Evolutionary conservation across 192 early-diverging fungal genomes (phyloP).

Genomic region (Allomyces macrogynus): DNA sequence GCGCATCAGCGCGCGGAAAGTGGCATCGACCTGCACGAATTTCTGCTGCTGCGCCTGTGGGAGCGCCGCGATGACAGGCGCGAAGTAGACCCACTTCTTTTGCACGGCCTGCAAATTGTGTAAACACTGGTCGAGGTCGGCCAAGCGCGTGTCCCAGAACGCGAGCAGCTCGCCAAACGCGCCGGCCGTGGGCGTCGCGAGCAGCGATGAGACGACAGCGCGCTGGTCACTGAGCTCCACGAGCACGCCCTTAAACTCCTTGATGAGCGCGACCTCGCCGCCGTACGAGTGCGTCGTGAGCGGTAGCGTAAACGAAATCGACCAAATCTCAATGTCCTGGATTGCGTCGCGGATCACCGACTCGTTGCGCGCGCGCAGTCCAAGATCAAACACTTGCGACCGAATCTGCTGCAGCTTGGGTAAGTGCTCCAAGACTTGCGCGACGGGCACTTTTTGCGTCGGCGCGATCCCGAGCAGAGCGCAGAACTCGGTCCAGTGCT

Average conservation of each 20-base stretch:
- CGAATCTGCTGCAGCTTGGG: slow-evolving; percentile 74
- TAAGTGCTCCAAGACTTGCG: slow-evolving; percentile 62
- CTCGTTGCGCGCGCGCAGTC: slow-evolving; percentile 87
- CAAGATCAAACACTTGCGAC: slow-evolving; percentile 57
- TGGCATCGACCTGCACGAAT: slow-evolving; percentile 89
- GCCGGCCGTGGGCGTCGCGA: slow-evolving; percentile 87
- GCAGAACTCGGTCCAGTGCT: background rate
- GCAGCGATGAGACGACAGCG: slow-evolving; percentile 87
- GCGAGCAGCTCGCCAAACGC: slow-evolving; percentile 93
- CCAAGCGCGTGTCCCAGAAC: slow-evolving; percentile 89
- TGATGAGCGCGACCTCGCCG: slow-evolving; percentile 37
- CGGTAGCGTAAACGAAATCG: slow-evolving; percentile 81
- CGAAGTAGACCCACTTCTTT: slow-evolving; percentile 98
- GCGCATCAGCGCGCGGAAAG: slow-evolving; percentile 96
- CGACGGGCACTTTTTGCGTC: background rate
- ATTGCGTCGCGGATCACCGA: slow-evolving; percentile 98
- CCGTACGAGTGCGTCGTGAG: slow-evolving; percentile 82
- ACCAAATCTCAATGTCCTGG: slow-evolving; percentile 69
- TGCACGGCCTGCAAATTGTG: slow-evolving; percentile 99
- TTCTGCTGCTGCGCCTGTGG: slow-evolving; percentile 80
- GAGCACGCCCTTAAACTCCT: slow-evolving; percentile 96
- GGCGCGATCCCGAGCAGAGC: background rate
- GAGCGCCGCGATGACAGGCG: slow-evolving; percentile 90
- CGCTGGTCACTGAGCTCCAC: slow-evolving; percentile 86
- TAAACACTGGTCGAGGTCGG: slow-evolving; percentile 81